Evolutionary conservation across 2,329 filamentous ascomycete genomes (phyloP), one percentile per base, ranked within the genome.

Genomic region (Penicillium griseofulvum): DNA sequence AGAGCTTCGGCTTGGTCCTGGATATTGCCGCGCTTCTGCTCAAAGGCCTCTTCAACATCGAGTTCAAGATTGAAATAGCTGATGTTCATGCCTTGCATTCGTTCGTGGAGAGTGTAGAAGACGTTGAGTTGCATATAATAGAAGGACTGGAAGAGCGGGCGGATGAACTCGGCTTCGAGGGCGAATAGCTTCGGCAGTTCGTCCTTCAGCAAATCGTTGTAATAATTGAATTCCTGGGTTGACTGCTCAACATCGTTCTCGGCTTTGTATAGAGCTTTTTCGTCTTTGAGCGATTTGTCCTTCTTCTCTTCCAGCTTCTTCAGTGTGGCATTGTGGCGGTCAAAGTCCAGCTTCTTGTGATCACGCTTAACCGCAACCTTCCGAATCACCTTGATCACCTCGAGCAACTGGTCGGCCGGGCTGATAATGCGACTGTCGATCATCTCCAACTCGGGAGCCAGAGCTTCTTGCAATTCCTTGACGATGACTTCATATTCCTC

Each of bases 101-200:
- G 91, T 76, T 97, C 93, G 73, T 99, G 94, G 51, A 99, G 81
- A 1, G 94, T 99, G 76, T 99, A 99, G 75, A 97, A 99, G 62
- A 99, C 90, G 75, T 99, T 99, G 62, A 99, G 84, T 76, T 99
- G 94, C 94, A 99, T 99, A 80, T 97, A 99, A 78, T 99, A 99
- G 79, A 99, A 99, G 10, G 90, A 96, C 74, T 97, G 94, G 81
- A 99, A 99, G 8, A 99, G 84, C 3, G 94, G 94, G 64, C 90
- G 87, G 74, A 99, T 99, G 73, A 99, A 97, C 74, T 97, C 89
- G 61, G 87, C 85, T 74, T 99, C 94, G 17, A 99, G 84, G 8
- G 79, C 74, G 75, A 99, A 99, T 11, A 99, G 83, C 74, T 91
- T 91, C 28, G 94, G 94, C 60, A 99, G 80, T 76, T 99, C 94